Base-by-base conservation (phyloP, 495 filamentous ascomycete genomes). In the Endocarpon pusillum region DNA sequence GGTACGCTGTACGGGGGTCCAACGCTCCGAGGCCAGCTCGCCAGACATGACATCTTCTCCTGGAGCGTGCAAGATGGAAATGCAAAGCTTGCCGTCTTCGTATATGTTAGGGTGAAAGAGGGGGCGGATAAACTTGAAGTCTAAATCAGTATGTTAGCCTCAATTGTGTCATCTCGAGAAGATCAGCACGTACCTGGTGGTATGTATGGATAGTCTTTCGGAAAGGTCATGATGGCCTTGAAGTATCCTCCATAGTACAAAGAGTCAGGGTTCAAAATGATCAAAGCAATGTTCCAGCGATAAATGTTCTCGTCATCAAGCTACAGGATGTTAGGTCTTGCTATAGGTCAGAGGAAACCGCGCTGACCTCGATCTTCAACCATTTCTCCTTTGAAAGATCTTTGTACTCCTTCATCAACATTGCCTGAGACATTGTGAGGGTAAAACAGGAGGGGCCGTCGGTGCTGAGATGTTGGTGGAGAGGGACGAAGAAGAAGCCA, bases 31-130 rank as follows among this genome's bases (percentile, higher is more conserved):
- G 15, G 89, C 87, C 12, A 69, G 55, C 55, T 94, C 89, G 33
- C 89, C 89, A 18, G 85, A 93, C 62, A 81, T 83, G 41, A 77
- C 69, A 48, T 94, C 87, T 33, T 93, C 82, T 38, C 87, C 89
- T 1, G 89, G 84, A 7, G 74, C 63, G 55, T 97, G 87, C 3
- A 97, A 71, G 45, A 97, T 97, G 25, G 86, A 94, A 51, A 97
- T 94, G 62, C 89, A 96, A 12, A 96, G 68, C 35, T 75, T 76
- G 43, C 89, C 89, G 53, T 93, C 80, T 5, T 67, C 53, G 55
- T 94, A 94, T 51, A 97, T 74, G 51, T 97, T 97, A 4, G 89
- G 89, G 55, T 97, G 89, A 54, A 75, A 83, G 29, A 86, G 66
- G 16, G 85, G 80, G 6, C 73, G 66, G 11, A 69, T 48, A 63